phyloP scores from a whole-genome alignment of 2,329 filamentous ascomycete species.

The Aspergillus viridinutans region DNA sequence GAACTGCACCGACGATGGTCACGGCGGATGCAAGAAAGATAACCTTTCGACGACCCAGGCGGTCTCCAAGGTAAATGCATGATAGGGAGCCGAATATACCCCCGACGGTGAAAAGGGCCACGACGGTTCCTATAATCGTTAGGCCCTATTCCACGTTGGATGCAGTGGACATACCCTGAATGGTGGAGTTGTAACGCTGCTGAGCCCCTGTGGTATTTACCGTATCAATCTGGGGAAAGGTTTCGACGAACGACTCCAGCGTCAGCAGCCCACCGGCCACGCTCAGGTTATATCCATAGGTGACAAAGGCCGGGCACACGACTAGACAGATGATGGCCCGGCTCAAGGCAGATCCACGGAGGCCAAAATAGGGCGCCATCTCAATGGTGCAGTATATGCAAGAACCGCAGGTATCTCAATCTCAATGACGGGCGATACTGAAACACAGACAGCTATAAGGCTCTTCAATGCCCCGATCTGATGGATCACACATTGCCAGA shows the following conservation, averaged over 20 bases:
- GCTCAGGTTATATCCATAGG: conserved; percentile 52
- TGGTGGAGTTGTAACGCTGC: conserved; percentile 38
- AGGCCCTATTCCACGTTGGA: background rate
- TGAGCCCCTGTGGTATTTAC: conserved; percentile 36
- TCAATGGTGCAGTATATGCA: background rate
- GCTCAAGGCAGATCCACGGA: conserved; percentile 18
- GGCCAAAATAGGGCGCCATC: conserved; percentile 17
- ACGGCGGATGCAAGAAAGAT: conserved; percentile 38
- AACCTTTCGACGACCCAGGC: conserved; percentile 41
- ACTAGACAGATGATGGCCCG: conserved; percentile 22
- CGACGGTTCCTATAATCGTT: conserved; percentile 28
- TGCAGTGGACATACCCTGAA: conserved; percentile 33
- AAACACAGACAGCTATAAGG: background rate
- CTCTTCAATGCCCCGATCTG: background rate
- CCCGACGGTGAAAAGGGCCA: conserved; percentile 44
- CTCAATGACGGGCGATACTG: background rate
- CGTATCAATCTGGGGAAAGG: conserved; percentile 50
- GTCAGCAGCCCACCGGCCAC: conserved; percentile 56
- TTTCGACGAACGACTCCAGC: conserved; percentile 54
- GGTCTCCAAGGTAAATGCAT: conserved; percentile 44
- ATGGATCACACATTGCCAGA: background rate
- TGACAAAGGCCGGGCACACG: conserved; percentile 31
- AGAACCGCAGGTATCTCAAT: background rate
- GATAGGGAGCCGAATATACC: conserved; percentile 44
- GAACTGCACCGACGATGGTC: conserved; percentile 42